Evolutionary conservation across 2,329 filamentous ascomycete species (phyloP).

Genomic region (Gnomoniopsis sp.): DNA sequence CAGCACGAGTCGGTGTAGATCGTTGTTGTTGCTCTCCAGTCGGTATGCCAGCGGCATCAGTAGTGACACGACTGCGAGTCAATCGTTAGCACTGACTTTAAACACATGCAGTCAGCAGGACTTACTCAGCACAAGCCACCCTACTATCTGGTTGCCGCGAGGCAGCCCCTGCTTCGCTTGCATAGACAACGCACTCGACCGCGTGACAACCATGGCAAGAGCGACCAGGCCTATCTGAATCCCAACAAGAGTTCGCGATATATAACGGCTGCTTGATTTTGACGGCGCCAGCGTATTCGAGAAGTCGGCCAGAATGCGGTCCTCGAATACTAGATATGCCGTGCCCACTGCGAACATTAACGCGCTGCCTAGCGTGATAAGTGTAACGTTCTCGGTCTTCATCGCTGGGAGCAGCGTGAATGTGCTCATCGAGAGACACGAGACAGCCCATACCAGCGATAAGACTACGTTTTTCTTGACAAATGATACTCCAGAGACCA

Average conservation of each 20-base stretch:
- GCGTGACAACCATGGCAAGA: slow-evolving; percentile 80
- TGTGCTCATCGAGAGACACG: slow-evolving; percentile 79
- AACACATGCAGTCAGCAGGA: slow-evolving; percentile 13
- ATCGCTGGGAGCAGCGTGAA: slow-evolving; percentile 88
- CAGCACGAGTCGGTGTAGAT: slow-evolving; percentile 82
- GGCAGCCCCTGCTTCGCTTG: slow-evolving; percentile 84
- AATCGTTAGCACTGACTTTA: slow-evolving; percentile 17
- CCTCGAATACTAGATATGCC: slow-evolving; percentile 77
- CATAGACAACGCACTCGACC: slow-evolving; percentile 78
- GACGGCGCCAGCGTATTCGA: slow-evolving; percentile 24
- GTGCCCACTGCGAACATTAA: slow-evolving; percentile 76
- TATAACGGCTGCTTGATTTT: slow-evolving; percentile 32
- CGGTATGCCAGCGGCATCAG: slow-evolving; percentile 78
- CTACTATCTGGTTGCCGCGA: slow-evolving; percentile 80
- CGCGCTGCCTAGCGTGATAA: slow-evolving; percentile 72
- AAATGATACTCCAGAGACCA: slow-evolving; percentile 70
- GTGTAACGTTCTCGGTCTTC: slow-evolving; percentile 72
- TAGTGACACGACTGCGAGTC: slow-evolving; percentile 62
- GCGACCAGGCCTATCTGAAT: slow-evolving; percentile 75
- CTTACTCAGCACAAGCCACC: slow-evolving; percentile 75
- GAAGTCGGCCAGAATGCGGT: slow-evolving; percentile 49
- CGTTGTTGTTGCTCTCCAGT: slow-evolving; percentile 77
- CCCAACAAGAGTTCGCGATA: slow-evolving; percentile 61
- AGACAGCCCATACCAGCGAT: slow-evolving; percentile 67
- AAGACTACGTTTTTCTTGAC: slow-evolving; percentile 62